Conservation (phyloP, 306 rosid species). For the Spatholobus suberectus region DNA sequence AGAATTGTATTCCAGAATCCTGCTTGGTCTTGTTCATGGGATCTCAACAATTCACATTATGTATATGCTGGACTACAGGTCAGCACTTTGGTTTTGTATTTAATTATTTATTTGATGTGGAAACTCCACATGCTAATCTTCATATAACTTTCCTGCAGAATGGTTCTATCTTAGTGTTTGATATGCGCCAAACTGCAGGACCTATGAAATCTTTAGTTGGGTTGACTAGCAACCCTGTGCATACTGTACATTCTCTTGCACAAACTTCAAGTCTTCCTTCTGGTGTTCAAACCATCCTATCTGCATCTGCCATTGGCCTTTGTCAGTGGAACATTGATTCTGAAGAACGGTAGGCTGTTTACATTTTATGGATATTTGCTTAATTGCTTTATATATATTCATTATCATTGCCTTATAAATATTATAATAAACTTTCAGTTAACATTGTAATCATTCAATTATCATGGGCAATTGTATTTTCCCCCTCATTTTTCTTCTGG, state of each 20-base stretch:
- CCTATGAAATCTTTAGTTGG: slow-evolving; percentile 70
- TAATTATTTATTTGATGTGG: not conserved
- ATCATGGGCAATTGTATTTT: not conserved
- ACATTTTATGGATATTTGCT: slow-evolving; percentile 22
- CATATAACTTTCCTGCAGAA: slow-evolving; percentile 57
- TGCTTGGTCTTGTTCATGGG: slow-evolving; percentile 98
- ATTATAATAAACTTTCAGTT: not conserved
- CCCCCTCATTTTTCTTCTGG: not conserved
- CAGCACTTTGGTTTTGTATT: slow-evolving; percentile 34
- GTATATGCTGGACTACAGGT: slow-evolving; percentile 94
- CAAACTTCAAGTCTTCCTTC: slow-evolving; percentile 55
- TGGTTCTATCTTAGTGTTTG: slow-evolving; percentile 82
- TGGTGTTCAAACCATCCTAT: slow-evolving; percentile 58
- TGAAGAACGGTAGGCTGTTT: slow-evolving; percentile 71
- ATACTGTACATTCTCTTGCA: slow-evolving; percentile 70
- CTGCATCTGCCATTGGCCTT: slow-evolving; percentile 87
- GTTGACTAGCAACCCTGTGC: slow-evolving; percentile 76
- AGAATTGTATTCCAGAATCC: slow-evolving; percentile 61
- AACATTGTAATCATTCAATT: slow-evolving; percentile 9
- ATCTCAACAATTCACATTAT: slow-evolving; percentile 61
- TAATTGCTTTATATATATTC: slow-evolving; percentile 3
- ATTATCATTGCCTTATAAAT: slow-evolving; percentile 16
- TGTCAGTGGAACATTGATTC: slow-evolving; percentile 78
- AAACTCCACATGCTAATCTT: slow-evolving; percentile 35
- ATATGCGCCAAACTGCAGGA: slow-evolving; percentile 80